These are phyloP conservation scores for Acacia acuminata DNA, from an alignment of 306 rosid species.

Conservation along the genomic window DNA sequence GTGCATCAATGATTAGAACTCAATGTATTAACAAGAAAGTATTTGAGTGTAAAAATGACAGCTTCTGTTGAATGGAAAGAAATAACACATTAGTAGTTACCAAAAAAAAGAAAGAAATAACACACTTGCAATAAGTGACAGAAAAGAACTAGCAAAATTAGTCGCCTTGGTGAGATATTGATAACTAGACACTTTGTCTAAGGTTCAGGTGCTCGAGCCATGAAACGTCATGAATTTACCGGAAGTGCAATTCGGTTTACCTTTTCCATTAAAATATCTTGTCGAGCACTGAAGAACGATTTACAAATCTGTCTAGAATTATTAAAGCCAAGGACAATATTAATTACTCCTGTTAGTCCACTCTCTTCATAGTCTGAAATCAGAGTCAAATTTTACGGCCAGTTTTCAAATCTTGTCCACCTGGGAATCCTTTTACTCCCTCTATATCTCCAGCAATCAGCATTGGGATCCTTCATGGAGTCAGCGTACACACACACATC, in stretches of 20 bases:
- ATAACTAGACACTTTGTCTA: neutral
- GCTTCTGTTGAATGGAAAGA: constrained; percentile 3
- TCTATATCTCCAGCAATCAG: neutral
- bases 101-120: neutral
- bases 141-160: neutral
- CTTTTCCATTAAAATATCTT: neutral
- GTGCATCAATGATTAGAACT: neutral
- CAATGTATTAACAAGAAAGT: neutral
- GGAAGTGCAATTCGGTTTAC: neutral
- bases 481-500: neutral
- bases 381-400: neutral
- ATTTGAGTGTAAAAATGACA: neutral
- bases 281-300: neutral
- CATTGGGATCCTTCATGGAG: neutral
- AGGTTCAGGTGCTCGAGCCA: neutral
- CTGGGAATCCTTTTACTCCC: neutral
- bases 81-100: neutral
- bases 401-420: neutral
- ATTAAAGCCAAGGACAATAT: neutral
- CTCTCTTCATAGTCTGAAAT: neutral
- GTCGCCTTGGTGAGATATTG: neutral
- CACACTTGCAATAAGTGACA: neutral
- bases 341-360: neutral
- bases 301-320: neutral
- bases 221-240: neutral